These are phyloP conservation scores for Pulveroboletus ravenelii DNA, from an alignment of 768 basidiomycete species.

Conservation along the genomic window DNA sequence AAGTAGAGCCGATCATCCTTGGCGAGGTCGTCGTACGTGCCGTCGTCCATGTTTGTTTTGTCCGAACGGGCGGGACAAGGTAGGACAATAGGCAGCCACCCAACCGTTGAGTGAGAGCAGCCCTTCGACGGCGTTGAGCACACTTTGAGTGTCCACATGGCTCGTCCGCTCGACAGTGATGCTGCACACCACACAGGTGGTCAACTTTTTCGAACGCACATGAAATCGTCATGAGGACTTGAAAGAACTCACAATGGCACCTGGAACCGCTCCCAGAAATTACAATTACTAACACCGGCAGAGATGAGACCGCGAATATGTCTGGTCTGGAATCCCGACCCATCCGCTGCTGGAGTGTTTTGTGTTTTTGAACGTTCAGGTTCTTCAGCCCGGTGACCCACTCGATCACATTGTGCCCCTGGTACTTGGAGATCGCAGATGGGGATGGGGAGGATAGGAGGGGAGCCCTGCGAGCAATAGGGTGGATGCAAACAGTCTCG, in stretches of 20 bases:
- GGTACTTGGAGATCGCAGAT: constrained; percentile 39
- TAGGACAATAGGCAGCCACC: constrained; percentile 95
- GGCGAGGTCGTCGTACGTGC: too few relatives aligned
- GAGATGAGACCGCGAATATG: constrained; percentile 67
- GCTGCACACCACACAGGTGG: constrained; percentile 36
- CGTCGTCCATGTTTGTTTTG: too few relatives aligned
- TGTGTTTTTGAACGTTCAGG: constrained; percentile 78
- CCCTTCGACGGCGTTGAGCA: constrained; percentile 86
- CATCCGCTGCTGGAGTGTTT: constrained; percentile 82
- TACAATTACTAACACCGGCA: constrained; percentile 77
- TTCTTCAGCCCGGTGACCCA: constrained; percentile 58
- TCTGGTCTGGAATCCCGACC: constrained; percentile 84
- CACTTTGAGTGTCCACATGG: constrained; percentile 86
- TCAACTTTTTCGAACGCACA: background rate
- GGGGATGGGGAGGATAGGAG: constrained; percentile 18
- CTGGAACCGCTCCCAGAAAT: constrained; percentile 93
- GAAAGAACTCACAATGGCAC: constrained; percentile 69
- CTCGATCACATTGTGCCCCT: constrained; percentile 59
- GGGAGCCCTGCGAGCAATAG: constrained; percentile 20
- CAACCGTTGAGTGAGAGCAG: constrained; percentile 98
- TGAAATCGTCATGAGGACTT: background rate
- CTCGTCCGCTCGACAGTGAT: constrained; percentile 80
- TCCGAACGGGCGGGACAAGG: constrained; percentile 37
- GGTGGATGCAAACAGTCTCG: constrained; percentile 15
- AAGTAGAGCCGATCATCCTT: too few relatives aligned